These are phyloP conservation scores for Kwoniella mangroviensis DNA, from an alignment of 768 basidiomycete species.

Conservation along the genomic window DNA sequence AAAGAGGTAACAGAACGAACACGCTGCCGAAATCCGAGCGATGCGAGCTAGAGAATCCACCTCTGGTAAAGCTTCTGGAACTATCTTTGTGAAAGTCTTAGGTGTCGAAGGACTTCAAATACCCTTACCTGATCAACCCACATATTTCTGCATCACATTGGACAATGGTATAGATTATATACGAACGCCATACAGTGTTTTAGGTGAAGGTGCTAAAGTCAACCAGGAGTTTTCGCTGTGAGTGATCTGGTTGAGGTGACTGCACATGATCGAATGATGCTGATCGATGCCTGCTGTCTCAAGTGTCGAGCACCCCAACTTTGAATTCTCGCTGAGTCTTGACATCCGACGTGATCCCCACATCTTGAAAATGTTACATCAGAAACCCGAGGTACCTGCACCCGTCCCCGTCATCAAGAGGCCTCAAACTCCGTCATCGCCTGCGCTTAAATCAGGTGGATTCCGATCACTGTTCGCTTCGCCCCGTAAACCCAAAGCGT, in stretches of 20 bases:
- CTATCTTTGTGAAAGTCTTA: conserved; percentile 93
- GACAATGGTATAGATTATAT: conserved; percentile 98
- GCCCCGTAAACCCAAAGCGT: conserved; percentile 57
- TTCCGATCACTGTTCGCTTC: conserved; percentile 59
- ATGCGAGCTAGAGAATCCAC: conserved; percentile 69
- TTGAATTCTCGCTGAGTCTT: conserved; percentile 89
- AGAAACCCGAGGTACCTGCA: conserved; percentile 61
- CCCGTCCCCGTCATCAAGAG: conserved; percentile 60
- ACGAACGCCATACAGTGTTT: conserved; percentile 67
- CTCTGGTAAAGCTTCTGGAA: conserved; percentile 78
- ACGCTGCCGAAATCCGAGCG: conserved; percentile 81
- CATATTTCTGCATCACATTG: conserved; percentile 79
- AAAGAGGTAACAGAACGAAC: conserved; percentile 96
- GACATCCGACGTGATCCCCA: conserved; percentile 87
- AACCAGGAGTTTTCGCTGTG: conserved; percentile 58
- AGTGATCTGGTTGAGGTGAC: too few species aligned
- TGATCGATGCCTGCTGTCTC: neutral
- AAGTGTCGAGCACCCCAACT: conserved; percentile 72
- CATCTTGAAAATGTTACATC: conserved; percentile 69
- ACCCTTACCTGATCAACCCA: conserved; percentile 76
- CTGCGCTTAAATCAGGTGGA: conserved; percentile 61
- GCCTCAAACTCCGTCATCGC: conserved; percentile 69
- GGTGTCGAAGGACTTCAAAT: conserved; percentile 74
- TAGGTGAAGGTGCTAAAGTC: conserved; percentile 52
- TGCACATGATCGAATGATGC: neutral